phyloP scores from a whole-genome alignment of 2,329 filamentous ascomycete genomes.

The Microascus cirrosus region DNA sequence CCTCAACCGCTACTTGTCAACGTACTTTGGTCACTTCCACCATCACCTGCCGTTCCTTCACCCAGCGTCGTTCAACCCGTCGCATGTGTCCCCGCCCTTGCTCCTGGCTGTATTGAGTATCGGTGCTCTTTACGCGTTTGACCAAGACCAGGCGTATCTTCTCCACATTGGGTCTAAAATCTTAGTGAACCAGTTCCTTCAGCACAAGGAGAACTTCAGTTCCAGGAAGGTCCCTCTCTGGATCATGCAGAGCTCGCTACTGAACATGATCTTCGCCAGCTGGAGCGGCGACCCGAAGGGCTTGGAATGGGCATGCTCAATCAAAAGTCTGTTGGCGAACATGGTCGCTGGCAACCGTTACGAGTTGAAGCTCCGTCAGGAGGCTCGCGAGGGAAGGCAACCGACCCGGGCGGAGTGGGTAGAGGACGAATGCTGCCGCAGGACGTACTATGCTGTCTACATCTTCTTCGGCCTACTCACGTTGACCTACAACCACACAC shows the following conservation, averaged over 20 bases:
- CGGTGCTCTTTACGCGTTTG: conserved; percentile 90
- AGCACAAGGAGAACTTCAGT: conserved; percentile 98
- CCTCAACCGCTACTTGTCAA: conserved; percentile 84
- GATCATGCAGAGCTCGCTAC: conserved; percentile 93
- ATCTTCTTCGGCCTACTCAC: conserved; percentile 97
- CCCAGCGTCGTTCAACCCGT: conserved; percentile 78
- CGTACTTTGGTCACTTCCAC: conserved; percentile 95
- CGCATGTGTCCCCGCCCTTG: conserved; percentile 68
- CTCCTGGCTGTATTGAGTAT: conserved; percentile 88
- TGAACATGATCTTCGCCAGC: conserved; percentile 99
- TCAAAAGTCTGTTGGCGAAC: conserved; percentile 94
- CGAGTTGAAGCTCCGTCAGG: conserved; percentile 85
- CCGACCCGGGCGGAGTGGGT: conserved; percentile 87
- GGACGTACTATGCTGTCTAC: conserved; percentile 97
- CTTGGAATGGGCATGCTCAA: conserved; percentile 96
- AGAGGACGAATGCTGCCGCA: conserved; percentile 89
- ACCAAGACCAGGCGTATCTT: conserved; percentile 94
- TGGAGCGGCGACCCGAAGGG: conserved; percentile 98
- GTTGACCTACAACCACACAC: conserved; percentile 94
- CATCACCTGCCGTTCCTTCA: conserved; percentile 95
- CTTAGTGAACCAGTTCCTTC: conserved; percentile 89
- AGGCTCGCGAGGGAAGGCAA: conserved; percentile 65
- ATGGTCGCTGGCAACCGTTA: conserved; percentile 98
- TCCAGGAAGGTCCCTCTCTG: conserved; percentile 93
- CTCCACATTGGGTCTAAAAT: conserved; percentile 97